Evolutionary conservation across 768 basidiomycete genomes (phyloP).

Genomic region (Paxillus rubicundulus): DNA sequence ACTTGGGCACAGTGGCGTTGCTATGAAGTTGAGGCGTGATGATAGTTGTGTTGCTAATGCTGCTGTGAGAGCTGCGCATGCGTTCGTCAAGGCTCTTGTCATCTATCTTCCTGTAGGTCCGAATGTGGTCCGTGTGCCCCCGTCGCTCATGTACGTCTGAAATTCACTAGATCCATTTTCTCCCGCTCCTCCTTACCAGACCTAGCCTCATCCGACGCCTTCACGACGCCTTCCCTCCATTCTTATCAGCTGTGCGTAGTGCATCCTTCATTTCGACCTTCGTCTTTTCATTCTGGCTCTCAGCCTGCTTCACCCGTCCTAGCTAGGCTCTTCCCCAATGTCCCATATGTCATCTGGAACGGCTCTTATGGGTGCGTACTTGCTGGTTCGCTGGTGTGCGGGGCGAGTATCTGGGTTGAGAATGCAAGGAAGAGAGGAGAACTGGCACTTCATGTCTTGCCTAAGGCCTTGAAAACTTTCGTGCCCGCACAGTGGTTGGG

Average conservation of each 20-base stretch:
- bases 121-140: not conserved
- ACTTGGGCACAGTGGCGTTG: slow-evolving; percentile 62
- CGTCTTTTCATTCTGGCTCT: slow-evolving; percentile 65
- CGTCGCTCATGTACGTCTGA: not conserved
- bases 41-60: slow-evolving; percentile 63
- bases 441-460: slow-evolving; percentile 77
- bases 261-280: slow-evolving; percentile 73
- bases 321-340: slow-evolving; percentile 58
- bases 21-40: slow-evolving; percentile 43
- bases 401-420: slow-evolving; percentile 77
- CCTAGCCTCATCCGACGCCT: slow-evolving; percentile 51
- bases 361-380: slow-evolving; percentile 69
- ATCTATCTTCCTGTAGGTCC: slow-evolving; percentile 70
- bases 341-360: slow-evolving; percentile 81
- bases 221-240: slow-evolving; percentile 37
- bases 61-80: slow-evolving; percentile 48
- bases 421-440: slow-evolving; percentile 69
- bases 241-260: slow-evolving; percentile 58
- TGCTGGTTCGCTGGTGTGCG: slow-evolving; percentile 66
- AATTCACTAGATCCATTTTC: slow-evolving; percentile 58
- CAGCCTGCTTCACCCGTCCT: slow-evolving; percentile 66
- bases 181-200: slow-evolving; percentile 61
- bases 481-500: slow-evolving; percentile 55
- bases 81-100: slow-evolving; percentile 59
- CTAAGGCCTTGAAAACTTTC: slow-evolving; percentile 62